Base-by-base conservation (phyloP, 495 filamentous ascomycete genomes). In the Talaromyces trachyspermus region DNA sequence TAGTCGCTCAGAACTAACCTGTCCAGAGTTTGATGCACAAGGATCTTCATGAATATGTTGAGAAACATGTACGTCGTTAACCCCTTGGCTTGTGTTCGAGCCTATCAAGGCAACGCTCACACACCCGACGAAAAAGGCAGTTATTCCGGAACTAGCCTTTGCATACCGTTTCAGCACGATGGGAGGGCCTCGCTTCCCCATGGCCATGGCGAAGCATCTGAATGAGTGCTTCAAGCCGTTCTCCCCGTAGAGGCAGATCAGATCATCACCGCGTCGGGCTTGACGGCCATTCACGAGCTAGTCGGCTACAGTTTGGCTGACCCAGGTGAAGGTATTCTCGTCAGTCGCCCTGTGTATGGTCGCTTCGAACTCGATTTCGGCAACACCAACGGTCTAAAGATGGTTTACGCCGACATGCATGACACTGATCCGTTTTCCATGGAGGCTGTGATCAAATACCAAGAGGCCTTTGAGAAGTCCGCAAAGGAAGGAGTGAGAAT, bases 251-350 rank as follows among this genome's bases (percentile, higher is more conserved):
- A 59, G 5, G 51, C 68, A 0, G 51, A 59, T 0, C 57, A 70
- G 37, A 49, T 77, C 39, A 39, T 65, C 9, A 52, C 61, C 8
- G 58, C 66, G 4, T 58, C 66, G n/a, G 66, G 65, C n/a, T 61
- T 63, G 3, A 63, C 61, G 12, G 62, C 50, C 12, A 49, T 59
- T 15, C 61, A 55, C 17, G 70, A 35, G 53, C 71, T 61, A 57
- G 65, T 57, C 22, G 69, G 54, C 15, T 70, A 60, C 51, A 65
- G 60, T 30, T 57, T 75, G 5, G 70, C 68, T 12, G 65, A 72
- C 30, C 55, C 60, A 1, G 68, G 66, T 0, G 73, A 77, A 32
- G 68, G 62, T 0, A 62, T 75, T 5, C 52, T 77, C 0, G 62
- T 74, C 24, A 64, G 55, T 19, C 58, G 63, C 17, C 73, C 73